Evolutionary conservation across 2,329 filamentous ascomycete species (phyloP), one percentile per base, ranked within the genome.

Genomic region (Neocucurbitaria cava): DNA sequence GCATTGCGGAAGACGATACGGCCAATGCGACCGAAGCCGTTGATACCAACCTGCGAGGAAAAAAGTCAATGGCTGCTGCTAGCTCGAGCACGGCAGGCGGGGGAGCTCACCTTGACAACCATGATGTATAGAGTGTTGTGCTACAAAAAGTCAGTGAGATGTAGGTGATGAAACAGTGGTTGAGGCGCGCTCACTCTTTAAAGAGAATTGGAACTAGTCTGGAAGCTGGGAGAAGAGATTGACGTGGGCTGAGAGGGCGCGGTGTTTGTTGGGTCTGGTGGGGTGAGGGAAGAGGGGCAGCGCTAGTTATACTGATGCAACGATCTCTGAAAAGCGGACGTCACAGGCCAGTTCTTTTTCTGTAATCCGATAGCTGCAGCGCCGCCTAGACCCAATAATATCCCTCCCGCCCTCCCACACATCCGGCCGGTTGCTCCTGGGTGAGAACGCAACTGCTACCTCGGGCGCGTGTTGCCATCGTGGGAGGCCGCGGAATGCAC

Each of bases 21-120:
- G 77, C 95, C 95, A 83, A 99, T 99, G 83, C 95, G 93, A 85
- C 95, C 95, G 86, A 99, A 99, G 82, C 95, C 94, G 90, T 97
- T 98, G 89, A 96, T 97, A 81, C 92, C 92, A 79, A 96, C 91
- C 88, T 96, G 54, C 50, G 51, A 40, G 48, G 45, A 54, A 35
- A 55, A 36, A 50, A 61, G 65, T 71, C 64, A 73, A 61, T 66
- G 53, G 57, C 55, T 66, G 61, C 38, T 42, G 42, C 38, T 24
- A 46, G 48, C 40, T 43, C 36, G 45, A 51, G 72, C 59, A 62
- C 61, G 60, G 68, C 59, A 56, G 49, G 26, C 31, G 48, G 26
- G 31, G 33, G 42, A 54, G 54, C 65, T 60, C 71, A 80, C 78
- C 76, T 81, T 80, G 76, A 79, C 76, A 64, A 78, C 77, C 78